Percentiles rank a stretch among this genome's conserved stretches.
phyloP scores from a whole-genome alignment of 768 basidiomycete genomes.

The Amanita phalloides region DNA sequence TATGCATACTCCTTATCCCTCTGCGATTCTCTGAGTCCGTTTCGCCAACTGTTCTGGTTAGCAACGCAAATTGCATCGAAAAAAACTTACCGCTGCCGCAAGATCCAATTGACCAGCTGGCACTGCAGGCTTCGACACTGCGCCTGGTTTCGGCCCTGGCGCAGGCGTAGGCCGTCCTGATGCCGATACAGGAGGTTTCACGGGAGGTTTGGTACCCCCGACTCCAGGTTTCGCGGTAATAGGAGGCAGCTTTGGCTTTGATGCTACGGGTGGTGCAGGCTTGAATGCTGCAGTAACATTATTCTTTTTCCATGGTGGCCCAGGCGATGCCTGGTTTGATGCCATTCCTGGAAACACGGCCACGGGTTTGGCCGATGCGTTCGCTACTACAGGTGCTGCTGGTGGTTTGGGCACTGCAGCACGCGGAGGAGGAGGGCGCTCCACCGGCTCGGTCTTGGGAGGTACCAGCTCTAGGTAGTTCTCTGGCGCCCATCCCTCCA shows the following conservation, averaged over 20 bases:
- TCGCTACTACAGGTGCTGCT: slow-evolving; percentile 35
- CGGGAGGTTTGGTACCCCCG: slow-evolving; percentile 28
- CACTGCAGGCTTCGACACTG: slow-evolving; percentile 26
- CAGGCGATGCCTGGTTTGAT: slow-evolving; percentile 43
- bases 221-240: slow-evolving; percentile 41
- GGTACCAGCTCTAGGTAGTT: slow-evolving; percentile 84
- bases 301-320: slow-evolving; percentile 66
- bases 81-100: slow-evolving; percentile 57
- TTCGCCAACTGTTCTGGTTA: slow-evolving; percentile 49
- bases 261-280: slow-evolving; percentile 53
- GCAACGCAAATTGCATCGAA: neutral
- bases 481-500: slow-evolving; percentile 92
- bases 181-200: slow-evolving; percentile 54
- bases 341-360: slow-evolving; percentile 76
- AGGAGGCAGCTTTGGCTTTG: slow-evolving; percentile 63
- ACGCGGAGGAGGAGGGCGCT: slow-evolving; percentile 61
- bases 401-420: slow-evolving; percentile 28
- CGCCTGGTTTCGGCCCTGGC: slow-evolving; percentile 27
- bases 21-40: slow-evolving; percentile 58
- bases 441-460: slow-evolving; percentile 49
- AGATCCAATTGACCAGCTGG: slow-evolving; percentile 63
- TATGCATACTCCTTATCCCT: slow-evolving; percentile 23
- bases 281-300: slow-evolving; percentile 36
- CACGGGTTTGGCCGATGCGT: slow-evolving; percentile 64
- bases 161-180: slow-evolving; percentile 40